Evolutionary conservation across 305 asterid species (phyloP).

Genomic region (Fraxinus xanthoxyloides): DNA sequence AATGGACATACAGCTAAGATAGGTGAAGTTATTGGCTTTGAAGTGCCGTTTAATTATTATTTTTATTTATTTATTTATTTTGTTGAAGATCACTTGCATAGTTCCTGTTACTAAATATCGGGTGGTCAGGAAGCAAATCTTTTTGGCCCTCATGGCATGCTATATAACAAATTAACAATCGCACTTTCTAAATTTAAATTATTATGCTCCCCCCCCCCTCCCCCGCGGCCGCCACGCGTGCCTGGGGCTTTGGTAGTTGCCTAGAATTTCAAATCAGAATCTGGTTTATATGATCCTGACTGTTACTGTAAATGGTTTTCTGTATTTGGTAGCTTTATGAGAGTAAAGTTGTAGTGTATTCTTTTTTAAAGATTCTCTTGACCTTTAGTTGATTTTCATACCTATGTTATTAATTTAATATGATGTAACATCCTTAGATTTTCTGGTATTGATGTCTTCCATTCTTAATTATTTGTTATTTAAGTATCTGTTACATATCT

Average conservation of each 20-base stretch:
- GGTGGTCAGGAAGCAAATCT: background rate
- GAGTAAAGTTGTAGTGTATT: background rate
- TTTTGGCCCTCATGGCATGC: background rate
- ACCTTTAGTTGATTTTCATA: background rate
- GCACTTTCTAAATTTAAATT: background rate
- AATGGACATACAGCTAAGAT: background rate
- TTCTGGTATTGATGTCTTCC: conserved; percentile 5
- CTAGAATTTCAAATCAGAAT: background rate
- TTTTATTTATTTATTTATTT: background rate
- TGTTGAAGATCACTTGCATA: background rate
- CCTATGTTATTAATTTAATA: background rate
- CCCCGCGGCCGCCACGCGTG: too few species aligned
- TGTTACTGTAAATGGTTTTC: background rate
- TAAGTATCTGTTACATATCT: background rate
- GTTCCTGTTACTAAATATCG: background rate
- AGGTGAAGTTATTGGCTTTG: background rate
- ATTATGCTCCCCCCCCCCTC: background rate
- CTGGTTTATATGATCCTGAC: conserved; percentile 9
- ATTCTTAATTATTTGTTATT: conserved; percentile 5
- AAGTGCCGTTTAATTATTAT: background rate
- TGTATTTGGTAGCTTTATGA: background rate
- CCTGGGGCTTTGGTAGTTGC: background rate
- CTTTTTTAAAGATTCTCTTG: background rate
- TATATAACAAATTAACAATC: background rate
- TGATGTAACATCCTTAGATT: background rate